A percentile compares a stretch with the other conserved stretches of the same genome.
phyloP scores from a whole-genome alignment of 2,329 filamentous ascomycete genomes.

The Diaporthe sp. region DNA sequence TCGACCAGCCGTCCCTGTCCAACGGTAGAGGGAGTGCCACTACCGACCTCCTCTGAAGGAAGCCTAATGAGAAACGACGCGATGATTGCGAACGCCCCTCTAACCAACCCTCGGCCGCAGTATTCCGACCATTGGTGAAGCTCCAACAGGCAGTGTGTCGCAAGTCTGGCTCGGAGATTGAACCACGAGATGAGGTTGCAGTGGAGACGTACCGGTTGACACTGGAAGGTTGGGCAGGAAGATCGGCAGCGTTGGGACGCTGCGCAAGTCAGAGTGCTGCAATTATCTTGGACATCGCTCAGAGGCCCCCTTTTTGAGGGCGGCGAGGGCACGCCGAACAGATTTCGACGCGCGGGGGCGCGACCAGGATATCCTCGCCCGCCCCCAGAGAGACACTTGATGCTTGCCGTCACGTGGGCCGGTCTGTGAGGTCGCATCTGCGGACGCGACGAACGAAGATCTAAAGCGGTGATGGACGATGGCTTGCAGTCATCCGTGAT shows the following conservation, averaged over 20 bases:
- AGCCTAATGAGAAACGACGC: background rate
- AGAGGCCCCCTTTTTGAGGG: background rate
- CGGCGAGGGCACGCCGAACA: slow-evolving; percentile 7
- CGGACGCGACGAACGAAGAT: slow-evolving; percentile 25
- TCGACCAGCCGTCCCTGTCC: slow-evolving; percentile 22
- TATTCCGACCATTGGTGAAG: slow-evolving; percentile 5
- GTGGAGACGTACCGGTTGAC: slow-evolving; percentile 1
- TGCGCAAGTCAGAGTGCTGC: slow-evolving; percentile 3
- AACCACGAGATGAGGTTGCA: slow-evolving; percentile 27
- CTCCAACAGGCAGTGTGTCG: background rate
- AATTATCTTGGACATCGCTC: slow-evolving; percentile 8
- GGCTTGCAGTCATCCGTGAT: slow-evolving; percentile 25
- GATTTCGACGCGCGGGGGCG: background rate
- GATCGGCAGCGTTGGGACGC: slow-evolving; percentile 27
- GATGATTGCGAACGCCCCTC: slow-evolving; percentile 1
- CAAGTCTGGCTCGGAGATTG: background rate
- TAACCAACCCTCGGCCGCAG: background rate
- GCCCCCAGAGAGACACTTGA: background rate
- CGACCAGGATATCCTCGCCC: slow-evolving; percentile 9
- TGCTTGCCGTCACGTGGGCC: slow-evolving; percentile 28
- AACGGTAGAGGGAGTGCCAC: slow-evolving; percentile 2
- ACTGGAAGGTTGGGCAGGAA: slow-evolving; percentile 30
- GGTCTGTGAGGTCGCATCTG: slow-evolving; percentile 18
- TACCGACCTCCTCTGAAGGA: background rate
- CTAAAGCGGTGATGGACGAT: slow-evolving; percentile 24